These are phyloP conservation scores for Hordeum vulgare DNA, from an alignment of 176 grass and related monocot genomes.

Conservation along the genomic window MorexV3_pseudomolecules_assembly NC_058523.1:477894719-477895218, in stretches of 20 bases:
- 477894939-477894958: conserved; percentile 46
- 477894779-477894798: conserved; percentile 41
- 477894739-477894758: background rate
- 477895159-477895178: conserved; percentile 6
- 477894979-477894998: conserved; percentile 31
- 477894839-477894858: conserved; percentile 47
- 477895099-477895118: background rate
- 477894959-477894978: conserved; percentile 33
- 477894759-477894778: background rate
- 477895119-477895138: conserved; percentile 7
- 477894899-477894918: conserved; percentile 33
- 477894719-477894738: too few species aligned
- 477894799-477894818: conserved; percentile 32
- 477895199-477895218: conserved; percentile 26
- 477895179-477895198: background rate
- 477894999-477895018: background rate
- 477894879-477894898: conserved; percentile 41
- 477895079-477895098: background rate
- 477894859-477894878: conserved; percentile 28
- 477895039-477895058: background rate
- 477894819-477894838: conserved; percentile 39
- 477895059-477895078: conserved; percentile 4
- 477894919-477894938: conserved; percentile 36
- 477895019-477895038: background rate
- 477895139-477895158: conserved; percentile 60